A percentile compares a stretch with the other conserved stretches of the same genome.
Conservation (phyloP, 768 basidiomycete species). For the Clavaria fumosa region DNA sequence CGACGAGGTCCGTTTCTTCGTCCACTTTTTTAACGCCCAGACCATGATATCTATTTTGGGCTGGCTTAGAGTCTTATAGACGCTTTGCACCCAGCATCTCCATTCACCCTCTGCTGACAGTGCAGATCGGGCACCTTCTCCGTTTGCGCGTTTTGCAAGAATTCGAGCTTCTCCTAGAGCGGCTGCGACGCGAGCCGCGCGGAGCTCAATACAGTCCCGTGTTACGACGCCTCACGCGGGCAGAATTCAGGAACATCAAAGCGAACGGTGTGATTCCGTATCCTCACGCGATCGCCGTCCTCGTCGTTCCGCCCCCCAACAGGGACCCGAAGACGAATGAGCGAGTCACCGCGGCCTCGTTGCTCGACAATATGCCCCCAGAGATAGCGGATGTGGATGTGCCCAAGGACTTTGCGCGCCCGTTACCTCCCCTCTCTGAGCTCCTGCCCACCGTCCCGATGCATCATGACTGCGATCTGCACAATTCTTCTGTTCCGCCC, state of each 20-base stretch:
- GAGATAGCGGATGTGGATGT: too few species aligned
- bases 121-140: conserved; percentile 49
- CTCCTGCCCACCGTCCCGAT: background rate
- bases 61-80: conserved; percentile 17
- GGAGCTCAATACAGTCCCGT: conserved; percentile 18
- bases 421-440: too few species aligned
- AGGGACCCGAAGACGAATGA: conserved; percentile 31
- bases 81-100: conserved; percentile 17
- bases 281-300: conserved; percentile 43
- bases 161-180: conserved; percentile 39
- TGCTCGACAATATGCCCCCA: too few species aligned
- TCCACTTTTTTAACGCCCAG: background rate
- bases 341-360: conserved; percentile 26
- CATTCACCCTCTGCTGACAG: conserved; percentile 29
- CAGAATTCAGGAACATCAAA: conserved; percentile 38
- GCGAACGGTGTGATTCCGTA: conserved; percentile 32
- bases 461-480: conserved; percentile 7
- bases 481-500: conserved; percentile 12
- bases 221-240: conserved; percentile 47
- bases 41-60: conserved; percentile 8
- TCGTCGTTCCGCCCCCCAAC: conserved; percentile 55
- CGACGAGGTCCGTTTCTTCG: conserved; percentile 20
- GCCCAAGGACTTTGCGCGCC: too few species aligned
- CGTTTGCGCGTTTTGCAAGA: conserved; percentile 68
- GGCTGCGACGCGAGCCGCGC: conserved; percentile 19